These are phyloP conservation scores for Thraustochytrium sp. DNA, from an alignment of 352 stramenopile species.

Conservation along the genomic window DNA sequence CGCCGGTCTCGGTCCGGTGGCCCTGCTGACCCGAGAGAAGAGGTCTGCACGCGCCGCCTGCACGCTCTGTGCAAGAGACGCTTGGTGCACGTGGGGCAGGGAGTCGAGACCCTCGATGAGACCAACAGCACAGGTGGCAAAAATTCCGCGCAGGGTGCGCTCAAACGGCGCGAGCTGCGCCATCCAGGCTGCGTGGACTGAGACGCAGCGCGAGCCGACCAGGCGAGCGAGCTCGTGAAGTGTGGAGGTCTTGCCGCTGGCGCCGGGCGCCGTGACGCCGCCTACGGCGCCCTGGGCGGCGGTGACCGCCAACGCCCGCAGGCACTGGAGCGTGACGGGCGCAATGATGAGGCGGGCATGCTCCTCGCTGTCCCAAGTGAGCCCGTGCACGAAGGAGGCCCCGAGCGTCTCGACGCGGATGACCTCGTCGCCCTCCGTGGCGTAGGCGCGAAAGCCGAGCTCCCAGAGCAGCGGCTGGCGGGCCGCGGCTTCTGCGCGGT, in stretches of 20 bases:
- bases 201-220: neutral
- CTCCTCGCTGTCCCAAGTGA: neutral
- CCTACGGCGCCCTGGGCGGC: neutral
- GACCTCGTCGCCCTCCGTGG: neutral
- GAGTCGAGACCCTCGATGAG: neutral
- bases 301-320: neutral
- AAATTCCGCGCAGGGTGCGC: neutral
- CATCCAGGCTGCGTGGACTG: neutral
- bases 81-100: neutral
- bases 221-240: neutral
- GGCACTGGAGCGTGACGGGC: conserved; percentile 6
- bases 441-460: neutral
- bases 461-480: neutral
- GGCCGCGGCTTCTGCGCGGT: neutral
- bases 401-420: neutral
- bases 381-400: neutral
- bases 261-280: neutral
- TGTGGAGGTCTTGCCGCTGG: neutral
- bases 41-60: neutral
- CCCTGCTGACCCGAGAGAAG: no score
- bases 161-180: neutral
- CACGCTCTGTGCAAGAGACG: neutral
- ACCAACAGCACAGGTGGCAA: neutral
- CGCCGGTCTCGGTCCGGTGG: no score
- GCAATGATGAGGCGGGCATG: neutral